These are phyloP conservation scores for Sugiyamaella floridensis DNA, from an alignment of 805 yeast species.

Conservation along the genomic window DNA sequence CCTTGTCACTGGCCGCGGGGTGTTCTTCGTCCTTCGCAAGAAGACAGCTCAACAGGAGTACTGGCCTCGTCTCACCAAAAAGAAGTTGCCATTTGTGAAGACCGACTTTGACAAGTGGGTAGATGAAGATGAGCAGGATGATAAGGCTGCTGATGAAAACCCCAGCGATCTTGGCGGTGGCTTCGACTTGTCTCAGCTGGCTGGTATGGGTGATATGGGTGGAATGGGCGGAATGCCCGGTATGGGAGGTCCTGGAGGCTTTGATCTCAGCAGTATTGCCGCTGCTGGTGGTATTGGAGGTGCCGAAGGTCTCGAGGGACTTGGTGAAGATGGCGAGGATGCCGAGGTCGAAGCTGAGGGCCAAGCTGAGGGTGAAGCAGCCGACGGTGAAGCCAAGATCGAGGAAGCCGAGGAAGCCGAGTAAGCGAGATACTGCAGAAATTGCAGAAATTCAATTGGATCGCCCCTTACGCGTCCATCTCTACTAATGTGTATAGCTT, in stretches of 20 bases:
- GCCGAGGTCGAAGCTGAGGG: conserved; percentile 6
- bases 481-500: neutral
- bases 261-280: conserved; percentile 24
- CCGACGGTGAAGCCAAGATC: neutral
- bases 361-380: conserved; percentile 1
- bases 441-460: no score
- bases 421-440: neutral
- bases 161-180: conserved; percentile 34
- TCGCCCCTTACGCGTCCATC: neutral
- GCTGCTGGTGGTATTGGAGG: conserved; percentile 15
- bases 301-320: conserved; percentile 3
- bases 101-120: conserved; percentile 98
- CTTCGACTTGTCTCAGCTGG: conserved; percentile 33
- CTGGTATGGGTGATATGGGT: conserved; percentile 23
- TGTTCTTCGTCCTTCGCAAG: conserved; percentile 64
- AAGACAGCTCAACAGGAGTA: conserved; percentile 59
- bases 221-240: conserved; percentile 14
- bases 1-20: conserved; percentile 54
- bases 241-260: conserved; percentile 19
- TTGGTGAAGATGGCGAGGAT: conserved; percentile 5
- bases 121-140: conserved; percentile 96
- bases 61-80: conserved; percentile 93
- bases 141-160: conserved; percentile 38
- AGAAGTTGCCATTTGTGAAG: conserved; percentile 70
- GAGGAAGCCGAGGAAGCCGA: neutral